These are phyloP conservation scores for Chionographis japonica DNA, from an alignment of 106 monocot genomes.

Conservation along the genomic window DNA sequence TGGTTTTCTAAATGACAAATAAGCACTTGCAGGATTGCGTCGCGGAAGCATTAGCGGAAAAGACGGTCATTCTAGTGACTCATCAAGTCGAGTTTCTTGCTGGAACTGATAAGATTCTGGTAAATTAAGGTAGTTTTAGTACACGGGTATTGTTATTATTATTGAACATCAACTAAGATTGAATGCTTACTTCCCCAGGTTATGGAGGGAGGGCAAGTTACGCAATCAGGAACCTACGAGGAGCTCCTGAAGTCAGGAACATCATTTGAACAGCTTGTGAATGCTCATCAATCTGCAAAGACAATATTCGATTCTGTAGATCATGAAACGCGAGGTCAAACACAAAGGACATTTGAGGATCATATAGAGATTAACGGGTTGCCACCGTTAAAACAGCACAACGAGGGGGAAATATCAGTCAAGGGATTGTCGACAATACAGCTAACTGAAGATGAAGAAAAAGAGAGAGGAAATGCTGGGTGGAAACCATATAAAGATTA, in stretches of 20 bases:
- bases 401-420: conserved; percentile 30
- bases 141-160: neutral
- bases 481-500: conserved; percentile 65
- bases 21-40: conserved; percentile 20
- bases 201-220: conserved; percentile 62
- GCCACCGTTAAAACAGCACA: conserved; percentile 22
- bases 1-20: too few species aligned
- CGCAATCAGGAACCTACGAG: conserved; percentile 63
- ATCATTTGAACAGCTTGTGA: conserved; percentile 72
- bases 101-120: conserved; percentile 17
- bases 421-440: conserved; percentile 19
- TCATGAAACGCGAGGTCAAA: conserved; percentile 11
- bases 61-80: conserved; percentile 16
- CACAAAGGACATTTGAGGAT: neutral
- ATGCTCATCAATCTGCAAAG: conserved; percentile 72
- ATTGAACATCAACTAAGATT: neutral
- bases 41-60: conserved; percentile 3
- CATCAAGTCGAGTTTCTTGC: conserved; percentile 24
- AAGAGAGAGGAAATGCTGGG: conserved; percentile 58
- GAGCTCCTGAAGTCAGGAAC: conserved; percentile 57
- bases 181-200: conserved; percentile 38
- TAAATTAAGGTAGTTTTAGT: too few species aligned
- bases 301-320: conserved; percentile 29
- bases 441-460: conserved; percentile 77
- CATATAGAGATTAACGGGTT: neutral